A percentile compares a stretch with the other conserved stretches of the same genome.
phyloP scores from a whole-genome alignment of 768 basidiomycete species.

The Suillus ampliporus region DNA sequence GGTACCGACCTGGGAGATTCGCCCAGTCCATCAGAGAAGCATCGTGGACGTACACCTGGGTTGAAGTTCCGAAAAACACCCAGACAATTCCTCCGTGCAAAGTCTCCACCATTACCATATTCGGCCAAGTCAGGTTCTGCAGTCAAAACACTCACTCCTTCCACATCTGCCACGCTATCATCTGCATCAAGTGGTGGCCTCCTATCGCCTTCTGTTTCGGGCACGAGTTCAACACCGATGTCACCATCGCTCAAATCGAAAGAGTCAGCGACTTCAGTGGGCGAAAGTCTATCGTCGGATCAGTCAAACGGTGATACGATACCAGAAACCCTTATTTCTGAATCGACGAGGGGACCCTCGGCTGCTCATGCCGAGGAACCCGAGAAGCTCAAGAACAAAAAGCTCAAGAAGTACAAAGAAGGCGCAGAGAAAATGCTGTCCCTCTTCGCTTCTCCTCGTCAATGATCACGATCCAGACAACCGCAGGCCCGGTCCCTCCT shows the following conservation, averaged over 20 bases:
- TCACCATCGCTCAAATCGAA: conserved; percentile 82
- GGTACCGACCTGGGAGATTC: conserved; percentile 46
- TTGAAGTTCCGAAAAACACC: conserved; percentile 77
- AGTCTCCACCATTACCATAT: conserved; percentile 58
- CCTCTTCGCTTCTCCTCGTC: conserved; percentile 77
- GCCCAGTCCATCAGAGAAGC: conserved; percentile 54
- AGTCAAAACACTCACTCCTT: conserved; percentile 46
- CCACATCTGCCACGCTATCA: conserved; percentile 46
- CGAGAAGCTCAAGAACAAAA: conserved; percentile 73
- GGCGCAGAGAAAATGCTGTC: conserved; percentile 87
- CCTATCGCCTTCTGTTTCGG: conserved; percentile 69
- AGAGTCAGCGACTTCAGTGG: conserved; percentile 77
- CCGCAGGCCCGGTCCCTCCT: conserved; percentile 29
- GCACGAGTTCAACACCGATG: conserved; percentile 46
- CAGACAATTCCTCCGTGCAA: conserved; percentile 73
- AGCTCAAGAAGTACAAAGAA: conserved; percentile 86
- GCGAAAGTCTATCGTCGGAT: conserved; percentile 74
- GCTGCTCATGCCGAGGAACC: conserved; percentile 45
- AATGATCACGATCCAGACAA: conserved; percentile 32
- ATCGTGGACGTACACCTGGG: conserved; percentile 71
- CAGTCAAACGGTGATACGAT: conserved; percentile 62
- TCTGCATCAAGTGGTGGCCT: conserved; percentile 53
- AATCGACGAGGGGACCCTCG: conserved; percentile 36
- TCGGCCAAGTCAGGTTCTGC: conserved; percentile 37
- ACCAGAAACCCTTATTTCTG: conserved; percentile 27